Evolutionary conservation across 768 basidiomycete genomes (phyloP).

Genomic region (Termitomyces sp.): DNA sequence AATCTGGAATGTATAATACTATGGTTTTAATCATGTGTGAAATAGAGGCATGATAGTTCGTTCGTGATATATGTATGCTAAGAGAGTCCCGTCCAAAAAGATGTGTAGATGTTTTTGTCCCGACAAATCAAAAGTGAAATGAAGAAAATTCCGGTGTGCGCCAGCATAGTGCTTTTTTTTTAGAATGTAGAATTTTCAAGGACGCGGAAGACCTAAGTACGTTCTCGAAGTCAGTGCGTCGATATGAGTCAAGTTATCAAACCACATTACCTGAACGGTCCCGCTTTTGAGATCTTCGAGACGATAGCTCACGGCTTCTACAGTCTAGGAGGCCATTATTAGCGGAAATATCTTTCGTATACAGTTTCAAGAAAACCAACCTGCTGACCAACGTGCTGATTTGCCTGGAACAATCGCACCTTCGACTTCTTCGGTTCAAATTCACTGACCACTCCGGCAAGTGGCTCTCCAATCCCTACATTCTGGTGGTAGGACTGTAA

Average conservation of each 20-base stretch:
- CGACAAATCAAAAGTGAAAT: neutral
- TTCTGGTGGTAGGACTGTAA: conserved; percentile 66
- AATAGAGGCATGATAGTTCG: neutral
- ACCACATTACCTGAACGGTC: conserved; percentile 54
- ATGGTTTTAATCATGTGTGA: neutral
- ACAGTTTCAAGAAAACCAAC: conserved; percentile 29
- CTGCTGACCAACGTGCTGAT: conserved; percentile 80
- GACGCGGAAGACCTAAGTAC: conserved; percentile 37
- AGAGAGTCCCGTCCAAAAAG: neutral
- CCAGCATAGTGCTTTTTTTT: neutral
- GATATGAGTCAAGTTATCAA: neutral
- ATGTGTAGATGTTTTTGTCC: neutral
- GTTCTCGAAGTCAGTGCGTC: neutral
- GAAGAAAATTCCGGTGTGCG: neutral
- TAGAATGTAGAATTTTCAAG: conserved; percentile 23
- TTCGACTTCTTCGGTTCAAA: conserved; percentile 87
- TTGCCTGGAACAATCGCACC: conserved; percentile 80
- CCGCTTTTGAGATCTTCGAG: conserved; percentile 74
- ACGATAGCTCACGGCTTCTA: conserved; percentile 1
- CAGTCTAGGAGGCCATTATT: neutral
- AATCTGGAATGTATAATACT: conserved; percentile 9
- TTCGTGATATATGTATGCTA: no score
- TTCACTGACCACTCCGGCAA: conserved; percentile 75
- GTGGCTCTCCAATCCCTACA: conserved; percentile 43
- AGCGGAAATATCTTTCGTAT: neutral